These are phyloP conservation scores for Sporothrix euskadiensis DNA, from an alignment of 2,329 filamentous ascomycete genomes.

Conservation along the genomic window DNA sequence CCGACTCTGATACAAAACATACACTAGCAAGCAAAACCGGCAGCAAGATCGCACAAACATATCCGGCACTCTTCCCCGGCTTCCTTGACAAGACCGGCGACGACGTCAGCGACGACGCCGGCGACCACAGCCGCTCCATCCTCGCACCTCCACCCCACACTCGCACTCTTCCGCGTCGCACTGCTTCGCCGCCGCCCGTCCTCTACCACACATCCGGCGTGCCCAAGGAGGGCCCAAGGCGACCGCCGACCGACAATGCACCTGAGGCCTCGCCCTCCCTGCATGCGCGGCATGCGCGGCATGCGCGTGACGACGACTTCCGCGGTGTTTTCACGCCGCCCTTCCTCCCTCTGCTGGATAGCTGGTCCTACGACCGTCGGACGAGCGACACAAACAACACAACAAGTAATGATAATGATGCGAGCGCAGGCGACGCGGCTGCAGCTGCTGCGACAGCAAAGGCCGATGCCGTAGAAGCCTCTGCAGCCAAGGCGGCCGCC, in stretches of 20 bases:
- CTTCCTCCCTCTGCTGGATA: slow-evolving; percentile 63
- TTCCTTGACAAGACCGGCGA: slow-evolving; percentile 30
- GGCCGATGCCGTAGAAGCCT: slow-evolving; percentile 17
- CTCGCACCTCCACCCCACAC: slow-evolving; percentile 24
- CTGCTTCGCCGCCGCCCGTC: slow-evolving; percentile 43
- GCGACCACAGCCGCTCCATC: slow-evolving; percentile 36
- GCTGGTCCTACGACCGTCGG: slow-evolving; percentile 33
- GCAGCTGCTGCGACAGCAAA: slow-evolving; percentile 21
- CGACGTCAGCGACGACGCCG: slow-evolving; percentile 36
- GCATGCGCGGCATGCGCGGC: slow-evolving; percentile 47
- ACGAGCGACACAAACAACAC: slow-evolving; percentile 13
- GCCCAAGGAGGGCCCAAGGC: slow-evolving; percentile 41
- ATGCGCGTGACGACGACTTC: slow-evolving; percentile 57
- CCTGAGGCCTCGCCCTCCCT: slow-evolving; percentile 29
- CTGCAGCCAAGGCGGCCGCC: slow-evolving; percentile 24
- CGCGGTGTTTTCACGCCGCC: slow-evolving; percentile 63
- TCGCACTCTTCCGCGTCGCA: slow-evolving; percentile 32
- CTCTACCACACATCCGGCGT: slow-evolving; percentile 44
- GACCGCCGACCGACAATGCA: slow-evolving; percentile 6
- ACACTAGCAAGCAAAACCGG: background rate
- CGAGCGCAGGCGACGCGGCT: slow-evolving; percentile 21
- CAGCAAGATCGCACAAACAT: slow-evolving; percentile 41
- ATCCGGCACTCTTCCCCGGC: slow-evolving; percentile 46
- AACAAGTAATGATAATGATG: slow-evolving; percentile 29
- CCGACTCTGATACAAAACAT: slow-evolving; percentile 36